Evolutionary conservation across 257 asterid species (phyloP), one percentile per base, ranked within the genome.

Genomic region (Voacanga thouarsii): DNA sequence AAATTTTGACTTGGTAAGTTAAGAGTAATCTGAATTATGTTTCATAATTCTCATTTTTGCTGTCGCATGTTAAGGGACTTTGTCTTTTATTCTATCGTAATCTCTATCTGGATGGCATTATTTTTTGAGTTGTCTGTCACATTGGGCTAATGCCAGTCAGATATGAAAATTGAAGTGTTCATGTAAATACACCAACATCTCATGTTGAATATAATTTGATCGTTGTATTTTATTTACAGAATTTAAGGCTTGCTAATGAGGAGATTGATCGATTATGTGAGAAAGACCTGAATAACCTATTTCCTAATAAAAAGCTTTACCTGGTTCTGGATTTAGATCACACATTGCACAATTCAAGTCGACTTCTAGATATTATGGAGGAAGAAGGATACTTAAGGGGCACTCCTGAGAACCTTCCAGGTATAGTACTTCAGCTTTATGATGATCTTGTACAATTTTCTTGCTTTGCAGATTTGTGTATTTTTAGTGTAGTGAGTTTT

Each of bases 281-380:
- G 51, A 89, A 85, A 78, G 97, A 94, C 88, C 75, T 90, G 78
- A 89, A 87, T 84, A 84, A 80, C 74, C 81, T 92, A 78, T 83
- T 94, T 39, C 76, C 82, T 61, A 78, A 80, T 76, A 92, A 78
- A 78, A 94, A 94, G 71, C 92, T 94, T 33, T 85, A 73, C 82
- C 83, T 94, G 87, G 91, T 94, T 79, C 97, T 94, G 75, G 98
- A 94, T 92, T 86, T 94, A 68, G 98, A 94, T 81, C 98, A 94
- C 75, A 94, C 98, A 3, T 86, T 92, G 72, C 93, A 92, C 15
- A 90, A 92, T 79, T 94, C 98, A 77, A 83, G 94, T 64, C 88
- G 90, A 60, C 77, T 90, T 68, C 12, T 72, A 37, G 96, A 92
- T 81, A 82, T 92, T 49, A 87, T 84, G 30, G 74, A 71, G 71